These are phyloP conservation scores for Pythium aquatile DNA, from an alignment of 352 stramenopile genomes.

Conservation along the genomic window DNA sequence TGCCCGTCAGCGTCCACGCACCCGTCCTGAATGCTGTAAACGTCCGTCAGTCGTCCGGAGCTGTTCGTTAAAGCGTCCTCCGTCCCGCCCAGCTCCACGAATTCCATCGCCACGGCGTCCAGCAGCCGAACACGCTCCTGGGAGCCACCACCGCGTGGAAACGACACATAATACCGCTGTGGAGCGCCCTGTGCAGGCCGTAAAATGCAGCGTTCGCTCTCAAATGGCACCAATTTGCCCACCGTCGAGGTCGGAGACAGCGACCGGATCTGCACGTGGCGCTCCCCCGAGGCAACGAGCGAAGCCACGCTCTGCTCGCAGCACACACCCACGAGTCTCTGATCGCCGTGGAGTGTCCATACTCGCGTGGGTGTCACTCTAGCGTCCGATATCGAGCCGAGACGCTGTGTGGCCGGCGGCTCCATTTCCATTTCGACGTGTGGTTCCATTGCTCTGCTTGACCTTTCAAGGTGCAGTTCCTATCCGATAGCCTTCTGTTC, in stretches of 20 bases:
- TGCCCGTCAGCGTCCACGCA: constrained; percentile 10
- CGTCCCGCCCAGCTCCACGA: neutral
- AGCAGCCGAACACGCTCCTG: constrained; percentile 7
- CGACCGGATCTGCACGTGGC: constrained; percentile 23
- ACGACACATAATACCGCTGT: constrained; percentile 15
- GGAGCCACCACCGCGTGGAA: neutral
- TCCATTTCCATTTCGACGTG: constrained; percentile 8
- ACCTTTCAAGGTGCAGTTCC: constrained; percentile 24
- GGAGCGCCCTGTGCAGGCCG: neutral
- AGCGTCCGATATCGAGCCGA: neutral
- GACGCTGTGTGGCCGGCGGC: neutral
- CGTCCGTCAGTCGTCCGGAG: neutral
- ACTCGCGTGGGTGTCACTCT: neutral
- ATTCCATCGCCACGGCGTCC: constrained; percentile 17
- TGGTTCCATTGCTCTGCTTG: neutral
- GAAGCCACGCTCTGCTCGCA: constrained; percentile 1
- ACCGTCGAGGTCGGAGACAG: neutral
- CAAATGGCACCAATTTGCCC: constrained; percentile 20
- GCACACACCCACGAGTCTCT: constrained; percentile 17
- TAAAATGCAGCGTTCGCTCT: constrained; percentile 8
- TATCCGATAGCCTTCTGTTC: constrained; percentile 4
- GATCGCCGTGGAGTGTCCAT: constrained; percentile 24
- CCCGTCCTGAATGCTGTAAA: neutral
- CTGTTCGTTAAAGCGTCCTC: neutral
- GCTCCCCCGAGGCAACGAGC: constrained; percentile 20